Evolutionary conservation across 768 basidiomycete genomes (phyloP), one percentile per base, ranked within the genome.

Genomic region (Phanerochaete sordida): DNA sequence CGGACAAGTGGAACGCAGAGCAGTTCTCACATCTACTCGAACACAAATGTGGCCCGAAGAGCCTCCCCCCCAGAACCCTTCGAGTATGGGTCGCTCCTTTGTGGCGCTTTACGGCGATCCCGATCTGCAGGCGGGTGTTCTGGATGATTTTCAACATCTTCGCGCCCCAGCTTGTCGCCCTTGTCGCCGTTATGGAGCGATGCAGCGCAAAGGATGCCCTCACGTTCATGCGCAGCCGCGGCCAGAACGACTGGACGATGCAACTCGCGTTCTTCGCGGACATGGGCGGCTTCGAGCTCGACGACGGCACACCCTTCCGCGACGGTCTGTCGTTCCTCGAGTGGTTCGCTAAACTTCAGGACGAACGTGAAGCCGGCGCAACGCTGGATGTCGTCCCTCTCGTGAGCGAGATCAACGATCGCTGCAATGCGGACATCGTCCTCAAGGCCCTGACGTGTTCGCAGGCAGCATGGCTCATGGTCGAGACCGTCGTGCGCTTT

Each of bases 111-210:
- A n/a, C n/a, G n/a, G n/a, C n/a, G n/a, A n/a, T n/a, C n/a, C n/a
- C n/a, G n/a, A n/a, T n/a, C n/a, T n/a, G n/a, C n/a, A n/a, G n/a
- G n/a, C n/a, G n/a, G 31, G 24, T 39, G 5, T 12, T 54, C 35
- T 54, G 31, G 31, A 54, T 54, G 53, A 13, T 43, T 2, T 39
- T 54, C 53, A 54, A 54, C 53, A 24, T 54, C 35, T 35, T 54
- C 53, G 53, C 53, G 1, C 53, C 53, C 4, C 35, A 54, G 53
- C 33, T 43, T 13, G 37, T 54, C 23, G 23, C 43, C 4, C 24
- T 54, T 21, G 37, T 43, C 3, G 33, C 53, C 23, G n/a, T 39
- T 4, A 12, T 54, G 21, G 53, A 54, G 53, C 26, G 33, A 3
- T n/a, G 7, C 21, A 54, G 53, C 15, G 53, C 53, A 21, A 16